Percentiles rank a stretch among this genome's conserved stretches.
These are phyloP conservation scores for Immersiella caudata DNA, from an alignment of 495 filamentous ascomycete species.

Conservation along the genomic window DNA sequence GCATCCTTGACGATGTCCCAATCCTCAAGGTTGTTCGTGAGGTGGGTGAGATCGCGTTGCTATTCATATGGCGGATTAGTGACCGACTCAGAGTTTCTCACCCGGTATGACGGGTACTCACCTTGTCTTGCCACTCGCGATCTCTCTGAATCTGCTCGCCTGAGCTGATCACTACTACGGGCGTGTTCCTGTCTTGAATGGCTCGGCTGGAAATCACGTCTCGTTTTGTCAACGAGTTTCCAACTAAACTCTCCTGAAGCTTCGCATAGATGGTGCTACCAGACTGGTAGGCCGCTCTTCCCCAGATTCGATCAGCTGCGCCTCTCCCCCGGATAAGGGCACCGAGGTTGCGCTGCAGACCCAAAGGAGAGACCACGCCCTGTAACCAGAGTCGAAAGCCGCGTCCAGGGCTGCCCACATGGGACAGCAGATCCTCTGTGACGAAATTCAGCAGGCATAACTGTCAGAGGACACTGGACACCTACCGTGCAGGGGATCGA, in stretches of 20 bases:
- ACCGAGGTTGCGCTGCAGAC: conserved; percentile 74
- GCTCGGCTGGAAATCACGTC: conserved; percentile 75
- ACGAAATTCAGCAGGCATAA: no score
- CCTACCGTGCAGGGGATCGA: conserved; percentile 72
- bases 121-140: conserved; percentile 70
- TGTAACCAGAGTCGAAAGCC: conserved; percentile 86
- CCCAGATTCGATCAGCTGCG: conserved; percentile 83
- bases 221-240: conserved; percentile 74
- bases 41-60: conserved; percentile 78
- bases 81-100: not conserved
- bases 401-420: conserved; percentile 64
- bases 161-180: conserved; percentile 80
- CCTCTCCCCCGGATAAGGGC: conserved; percentile 78
- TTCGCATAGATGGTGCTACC: conserved; percentile 85
- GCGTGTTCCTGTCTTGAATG: conserved; percentile 74
- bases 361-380: conserved; percentile 82
- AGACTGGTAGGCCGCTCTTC: conserved; percentile 72
- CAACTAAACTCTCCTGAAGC: conserved; percentile 90
- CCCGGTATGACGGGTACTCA: conserved; percentile 11
- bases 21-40: conserved; percentile 72
- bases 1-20: conserved; percentile 89
- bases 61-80: conserved; percentile 41
- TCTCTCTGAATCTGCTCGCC: conserved; percentile 60
- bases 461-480: no score
- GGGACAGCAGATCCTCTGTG: conserved; percentile 70